Percentiles rank a stretch among this genome's conserved stretches.
Conservation (phyloP, 768 basidiomycete species). For the Podaxis sp. region DNA sequence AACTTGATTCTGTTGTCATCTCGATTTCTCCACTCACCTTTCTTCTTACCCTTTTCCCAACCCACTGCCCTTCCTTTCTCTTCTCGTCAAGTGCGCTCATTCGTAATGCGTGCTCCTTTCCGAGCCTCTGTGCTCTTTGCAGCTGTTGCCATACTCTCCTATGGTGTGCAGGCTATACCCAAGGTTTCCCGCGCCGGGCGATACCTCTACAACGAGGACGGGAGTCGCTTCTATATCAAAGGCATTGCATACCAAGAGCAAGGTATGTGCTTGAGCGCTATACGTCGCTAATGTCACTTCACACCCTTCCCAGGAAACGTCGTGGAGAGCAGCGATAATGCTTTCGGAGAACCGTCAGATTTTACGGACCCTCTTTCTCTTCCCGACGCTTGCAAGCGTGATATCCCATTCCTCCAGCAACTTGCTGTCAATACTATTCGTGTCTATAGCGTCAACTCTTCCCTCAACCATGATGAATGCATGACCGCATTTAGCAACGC, state of each 20-base stretch:
- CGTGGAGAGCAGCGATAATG: slow-evolving; percentile 47
- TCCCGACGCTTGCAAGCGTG: slow-evolving; percentile 65
- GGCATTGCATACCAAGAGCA: slow-evolving; percentile 84
- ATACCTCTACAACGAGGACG: slow-evolving; percentile 78
- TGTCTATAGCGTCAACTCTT: slow-evolving; percentile 83
- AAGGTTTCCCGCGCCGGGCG: slow-evolving; percentile 68
- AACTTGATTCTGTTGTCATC: not conserved
- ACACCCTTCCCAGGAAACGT: slow-evolving; percentile 34
- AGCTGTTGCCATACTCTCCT: slow-evolving; percentile 37
- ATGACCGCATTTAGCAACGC: slow-evolving; percentile 76
- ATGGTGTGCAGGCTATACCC: slow-evolving; percentile 62
- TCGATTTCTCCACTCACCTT: slow-evolving; percentile 8
- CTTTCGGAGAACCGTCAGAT: slow-evolving; percentile 69
- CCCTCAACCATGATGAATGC: slow-evolving; percentile 82
- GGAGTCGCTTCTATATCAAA: slow-evolving; percentile 84
- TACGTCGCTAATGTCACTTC: slow-evolving; percentile 1
- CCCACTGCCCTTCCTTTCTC: slow-evolving; percentile 9
- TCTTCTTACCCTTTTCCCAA: slow-evolving; percentile 3
- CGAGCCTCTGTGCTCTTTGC: slow-evolving; percentile 35
- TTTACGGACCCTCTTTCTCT: slow-evolving; percentile 81
- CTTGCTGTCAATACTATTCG: slow-evolving; percentile 82
- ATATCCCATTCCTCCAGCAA: slow-evolving; percentile 72
- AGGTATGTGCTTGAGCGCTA: slow-evolving; percentile 38
- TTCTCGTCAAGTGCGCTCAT: slow-evolving; percentile 8
- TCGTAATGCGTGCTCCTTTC: slow-evolving; percentile 25